phyloP scores from a whole-genome alignment of 352 stramenopile species.

The Pythium biforme region DNA sequence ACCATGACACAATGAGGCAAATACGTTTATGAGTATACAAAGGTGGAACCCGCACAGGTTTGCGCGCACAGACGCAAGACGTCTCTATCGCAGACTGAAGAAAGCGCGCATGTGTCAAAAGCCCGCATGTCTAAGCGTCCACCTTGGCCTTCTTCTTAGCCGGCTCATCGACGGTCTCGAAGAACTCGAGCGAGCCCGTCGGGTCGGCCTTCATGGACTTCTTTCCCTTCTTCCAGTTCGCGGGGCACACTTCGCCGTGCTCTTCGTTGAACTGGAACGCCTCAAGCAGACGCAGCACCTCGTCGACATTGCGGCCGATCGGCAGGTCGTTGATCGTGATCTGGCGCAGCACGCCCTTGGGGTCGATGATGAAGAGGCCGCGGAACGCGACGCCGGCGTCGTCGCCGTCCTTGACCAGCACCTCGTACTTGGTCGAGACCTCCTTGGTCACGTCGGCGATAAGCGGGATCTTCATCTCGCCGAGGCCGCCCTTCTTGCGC shows the following conservation, averaged over 20 bases:
- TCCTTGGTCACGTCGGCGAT: slow-evolving; percentile 90
- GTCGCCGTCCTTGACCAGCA: slow-evolving; percentile 68
- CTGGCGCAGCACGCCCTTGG: slow-evolving; percentile 74
- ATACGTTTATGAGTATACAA: not conserved
- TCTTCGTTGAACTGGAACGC: slow-evolving; percentile 92
- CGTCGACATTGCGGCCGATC: slow-evolving; percentile 88
- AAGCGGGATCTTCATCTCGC: slow-evolving; percentile 90
- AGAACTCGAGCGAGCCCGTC: slow-evolving; percentile 78
- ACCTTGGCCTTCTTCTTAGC: slow-evolving; percentile 27
- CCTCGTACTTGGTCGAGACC: slow-evolving; percentile 78
- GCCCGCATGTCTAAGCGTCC: not conserved
- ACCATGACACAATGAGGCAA: not conserved
- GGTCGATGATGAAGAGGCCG: slow-evolving; percentile 91
- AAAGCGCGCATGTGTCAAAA: no score
- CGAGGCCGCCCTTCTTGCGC: slow-evolving; percentile 87
- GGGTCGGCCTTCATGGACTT: slow-evolving; percentile 85
- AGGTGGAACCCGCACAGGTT: not conserved
- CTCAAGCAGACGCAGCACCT: slow-evolving; percentile 89
- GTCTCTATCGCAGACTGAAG: no score
- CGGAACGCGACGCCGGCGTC: slow-evolving; percentile 79
- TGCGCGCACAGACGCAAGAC: not conserved
- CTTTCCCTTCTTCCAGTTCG: slow-evolving; percentile 90
- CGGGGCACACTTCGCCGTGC: slow-evolving; percentile 90
- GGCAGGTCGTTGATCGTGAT: slow-evolving; percentile 90
- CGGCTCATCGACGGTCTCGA: slow-evolving; percentile 39